Percentiles rank a stretch among this genome's conserved stretches.
Evolutionary conservation across 192 early-diverging fungal species (phyloP).

Genomic region (Haplosporangium gracile): DNA sequence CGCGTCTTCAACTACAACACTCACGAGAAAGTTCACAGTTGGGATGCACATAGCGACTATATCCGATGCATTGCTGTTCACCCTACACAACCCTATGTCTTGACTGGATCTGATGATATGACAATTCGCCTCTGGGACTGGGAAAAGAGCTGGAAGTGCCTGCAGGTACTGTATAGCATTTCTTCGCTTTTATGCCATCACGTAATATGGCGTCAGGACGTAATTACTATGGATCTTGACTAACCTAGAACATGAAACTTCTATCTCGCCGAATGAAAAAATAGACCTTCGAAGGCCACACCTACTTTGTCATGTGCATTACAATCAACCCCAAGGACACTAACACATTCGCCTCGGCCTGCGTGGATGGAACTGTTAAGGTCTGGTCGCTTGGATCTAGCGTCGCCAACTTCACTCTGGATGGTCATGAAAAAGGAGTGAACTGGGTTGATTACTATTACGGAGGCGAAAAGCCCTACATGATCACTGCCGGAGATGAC

Average conservation of each 20-base stretch:
- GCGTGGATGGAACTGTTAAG: slow-evolving; percentile 96
- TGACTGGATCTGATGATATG: slow-evolving; percentile 98
- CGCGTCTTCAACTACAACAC: slow-evolving; percentile 99
- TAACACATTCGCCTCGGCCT: slow-evolving; percentile 99
- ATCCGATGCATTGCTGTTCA: slow-evolving; percentile 97
- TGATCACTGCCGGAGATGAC: slow-evolving; percentile 97
- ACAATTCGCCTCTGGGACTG: slow-evolving; percentile 99
- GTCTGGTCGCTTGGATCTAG: slow-evolving; percentile 96
- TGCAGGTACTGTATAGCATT: slow-evolving; percentile 70
- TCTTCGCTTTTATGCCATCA: neutral
- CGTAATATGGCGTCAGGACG: neutral
- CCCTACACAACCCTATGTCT: slow-evolving; percentile 92
- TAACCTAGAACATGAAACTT: neutral
- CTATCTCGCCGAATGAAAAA: neutral
- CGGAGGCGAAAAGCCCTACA: slow-evolving; percentile 97
- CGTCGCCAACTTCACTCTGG: slow-evolving; percentile 95
- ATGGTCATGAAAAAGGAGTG: slow-evolving; percentile 98
- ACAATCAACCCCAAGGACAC: slow-evolving; percentile 99
- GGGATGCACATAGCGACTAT: slow-evolving; percentile 98
- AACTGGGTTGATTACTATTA: slow-evolving; percentile 99
- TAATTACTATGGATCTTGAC: neutral
- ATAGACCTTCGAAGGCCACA: slow-evolving; percentile 97
- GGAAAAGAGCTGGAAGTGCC: slow-evolving; percentile 98
- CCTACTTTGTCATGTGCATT: slow-evolving; percentile 97
- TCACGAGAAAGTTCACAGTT: slow-evolving; percentile 95